A percentile compares a stretch with the other conserved stretches of the same genome.
Conservation (phyloP, 2,329 filamentous ascomycete genomes). For the Aspergillus sp. region DNA sequence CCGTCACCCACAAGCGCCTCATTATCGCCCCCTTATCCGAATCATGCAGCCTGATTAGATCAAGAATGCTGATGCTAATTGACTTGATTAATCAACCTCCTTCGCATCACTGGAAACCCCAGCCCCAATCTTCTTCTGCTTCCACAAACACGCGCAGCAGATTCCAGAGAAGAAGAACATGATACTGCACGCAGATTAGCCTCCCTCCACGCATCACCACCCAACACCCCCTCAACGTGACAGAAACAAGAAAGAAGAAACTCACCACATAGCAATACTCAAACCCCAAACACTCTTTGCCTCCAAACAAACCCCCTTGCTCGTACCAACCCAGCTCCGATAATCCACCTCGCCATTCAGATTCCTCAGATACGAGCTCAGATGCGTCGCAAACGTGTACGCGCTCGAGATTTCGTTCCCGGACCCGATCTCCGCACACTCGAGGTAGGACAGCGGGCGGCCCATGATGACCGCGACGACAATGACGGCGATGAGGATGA, state of each 20-base stretch:
- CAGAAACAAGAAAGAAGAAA: slow-evolving; percentile 21
- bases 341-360: slow-evolving; percentile 57
- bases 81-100: slow-evolving; percentile 3
- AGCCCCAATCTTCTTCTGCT: slow-evolving; percentile 54
- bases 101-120: background rate
- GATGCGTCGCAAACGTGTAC: slow-evolving; percentile 58
- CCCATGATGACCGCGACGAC: slow-evolving; percentile 78
- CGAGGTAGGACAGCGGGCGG: slow-evolving; percentile 76
- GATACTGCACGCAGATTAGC: slow-evolving; percentile 49
- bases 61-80: background rate
- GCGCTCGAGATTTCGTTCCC: slow-evolving; percentile 47
- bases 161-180: slow-evolving; percentile 69
- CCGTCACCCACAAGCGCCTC: background rate
- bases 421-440: slow-evolving; percentile 64
- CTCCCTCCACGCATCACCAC: slow-evolving; percentile 13
- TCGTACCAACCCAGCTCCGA: slow-evolving; percentile 62
- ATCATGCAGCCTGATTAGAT: background rate
- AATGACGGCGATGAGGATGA: slow-evolving; percentile 76
- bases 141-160: slow-evolving; percentile 65
- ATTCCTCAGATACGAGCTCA: slow-evolving; percentile 57
- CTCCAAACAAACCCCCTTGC: slow-evolving; percentile 73
- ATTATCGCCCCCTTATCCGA: background rate
- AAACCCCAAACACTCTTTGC: slow-evolving; percentile 89
- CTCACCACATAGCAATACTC: slow-evolving; percentile 73
- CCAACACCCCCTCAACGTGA: background rate